Evolutionary conservation across 2,329 filamentous ascomycete genomes (phyloP), one percentile per base, ranked within the genome.

Genomic region (Bipolaris sorokiniana): DNA sequence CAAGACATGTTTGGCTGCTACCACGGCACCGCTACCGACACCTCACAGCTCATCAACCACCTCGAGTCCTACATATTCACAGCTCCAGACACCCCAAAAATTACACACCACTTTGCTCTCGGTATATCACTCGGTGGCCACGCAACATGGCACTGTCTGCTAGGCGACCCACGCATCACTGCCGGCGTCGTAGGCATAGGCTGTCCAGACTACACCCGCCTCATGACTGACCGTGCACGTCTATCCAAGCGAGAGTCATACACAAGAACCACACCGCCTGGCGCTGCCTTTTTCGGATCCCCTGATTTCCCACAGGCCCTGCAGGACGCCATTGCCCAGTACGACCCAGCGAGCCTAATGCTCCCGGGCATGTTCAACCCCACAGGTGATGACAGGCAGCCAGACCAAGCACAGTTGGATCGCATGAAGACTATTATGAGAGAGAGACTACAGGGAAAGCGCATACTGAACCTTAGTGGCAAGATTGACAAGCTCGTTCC

Each of bases 41-140:
- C 89, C 33, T 86, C 84, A 15, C 81, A 88, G 9, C 79, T 98
- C 60, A 88, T 98, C 64, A 89, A 92, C 66, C 85, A 92, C 54
- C 80, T 96, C 1, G 86, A 86, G n/a, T 87, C 87, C 0, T 96
- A 93, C 71, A 78, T 95, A 20, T 89, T 90, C 67, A 82, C 83
- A 4, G 77, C 77, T 7, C 60, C 64, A 13, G 65, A 61, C 56
- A 61, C 79, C 1, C 76, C 79, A n/a, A 74, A 65, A 5, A 81
- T 87, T 48, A 76, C 76, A 13, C 83, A 87, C 49, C 88, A 97
- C 74, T 76, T 96, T 10, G 90, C 89, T 10, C 81, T 96, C 37
- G 95, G 95, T 0, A 86, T 96, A 56, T 94, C 90, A 22, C 80
- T 98, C 0, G 95, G 95, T 5, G 95, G 91, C 0, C 95, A 98